Conservation (phyloP, 345 rosid genomes). For the Linum trigynum region DNA sequence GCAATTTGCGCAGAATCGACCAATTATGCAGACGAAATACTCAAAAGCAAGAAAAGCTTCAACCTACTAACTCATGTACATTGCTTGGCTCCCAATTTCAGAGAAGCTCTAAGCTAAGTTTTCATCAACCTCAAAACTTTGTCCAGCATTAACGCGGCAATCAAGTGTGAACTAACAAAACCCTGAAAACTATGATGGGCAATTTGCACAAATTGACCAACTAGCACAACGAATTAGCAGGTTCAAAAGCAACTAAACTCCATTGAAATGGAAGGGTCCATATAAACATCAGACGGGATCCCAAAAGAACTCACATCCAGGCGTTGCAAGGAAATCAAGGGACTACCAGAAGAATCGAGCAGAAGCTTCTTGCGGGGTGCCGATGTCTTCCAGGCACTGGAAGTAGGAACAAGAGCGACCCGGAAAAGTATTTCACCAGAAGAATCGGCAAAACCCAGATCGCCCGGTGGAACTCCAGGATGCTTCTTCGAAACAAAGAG, state of each 20-base stretch:
- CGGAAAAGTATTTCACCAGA: conserved; percentile 39
- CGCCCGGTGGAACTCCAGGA: conserved; percentile 46
- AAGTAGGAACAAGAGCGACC: conserved; percentile 20
- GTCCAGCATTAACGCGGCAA: too few relatives aligned
- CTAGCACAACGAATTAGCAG: neutral
- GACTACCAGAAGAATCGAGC: conserved; percentile 42
- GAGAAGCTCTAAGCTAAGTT: too few relatives aligned
- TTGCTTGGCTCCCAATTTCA: too few relatives aligned
- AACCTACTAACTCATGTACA: neutral
- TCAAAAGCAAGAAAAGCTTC: neutral
- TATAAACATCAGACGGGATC: neutral
- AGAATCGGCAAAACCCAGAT: conserved; percentile 63
- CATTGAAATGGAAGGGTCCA: neutral
- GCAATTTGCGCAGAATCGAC: too few relatives aligned
- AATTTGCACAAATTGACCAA: too few relatives aligned
- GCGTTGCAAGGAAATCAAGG: conserved; percentile 38
- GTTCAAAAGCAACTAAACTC: neutral
- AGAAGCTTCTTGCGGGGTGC: conserved; percentile 21
- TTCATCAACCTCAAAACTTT: too few relatives aligned
- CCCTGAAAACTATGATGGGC: too few relatives aligned
- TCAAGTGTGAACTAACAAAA: too few relatives aligned
- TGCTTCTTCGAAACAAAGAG: conserved; percentile 67
- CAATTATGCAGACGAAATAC: too few relatives aligned
- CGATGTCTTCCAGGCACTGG: conserved; percentile 11
- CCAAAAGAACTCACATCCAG: conserved; percentile 34